Conservation (phyloP, 176 grass and related monocot species). For the Paspalum notatum region DNA sequence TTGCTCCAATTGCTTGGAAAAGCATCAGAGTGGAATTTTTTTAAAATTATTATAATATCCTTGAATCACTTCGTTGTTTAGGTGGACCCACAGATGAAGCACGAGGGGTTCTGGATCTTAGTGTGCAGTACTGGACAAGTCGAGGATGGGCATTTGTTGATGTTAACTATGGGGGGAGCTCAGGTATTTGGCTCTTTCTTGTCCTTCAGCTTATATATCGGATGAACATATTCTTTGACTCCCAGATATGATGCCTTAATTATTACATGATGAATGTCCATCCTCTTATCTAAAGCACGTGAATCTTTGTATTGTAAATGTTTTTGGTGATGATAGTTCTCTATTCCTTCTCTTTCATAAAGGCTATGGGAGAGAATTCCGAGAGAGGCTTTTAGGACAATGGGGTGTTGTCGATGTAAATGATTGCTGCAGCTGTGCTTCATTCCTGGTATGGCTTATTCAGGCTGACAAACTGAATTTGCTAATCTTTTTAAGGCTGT, state of each 20-base stretch:
- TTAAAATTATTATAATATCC: conserved; percentile 29
- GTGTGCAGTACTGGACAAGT: conserved; percentile 90
- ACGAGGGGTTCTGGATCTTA: conserved; percentile 69
- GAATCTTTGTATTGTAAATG: conserved; percentile 13
- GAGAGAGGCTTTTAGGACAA: conserved; percentile 78
- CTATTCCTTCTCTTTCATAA: conserved; percentile 42
- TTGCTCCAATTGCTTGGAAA: conserved; percentile 9
- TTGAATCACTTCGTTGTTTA: conserved; percentile 28
- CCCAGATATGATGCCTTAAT: conserved; percentile 26
- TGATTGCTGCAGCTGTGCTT: conserved; percentile 85
- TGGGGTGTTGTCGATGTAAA: conserved; percentile 89
- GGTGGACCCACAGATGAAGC: conserved; percentile 88
- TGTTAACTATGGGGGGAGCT: conserved; percentile 96
- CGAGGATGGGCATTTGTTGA: conserved; percentile 90
- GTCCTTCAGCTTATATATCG: conserved; percentile 12
- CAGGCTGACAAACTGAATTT: neutral
- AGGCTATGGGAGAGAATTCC: conserved; percentile 88
- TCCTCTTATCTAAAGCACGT: conserved; percentile 23
- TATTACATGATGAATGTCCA: conserved; percentile 12
- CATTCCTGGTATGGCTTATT: conserved; percentile 69
- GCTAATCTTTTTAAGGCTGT: neutral
- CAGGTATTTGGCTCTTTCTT: conserved; percentile 58
- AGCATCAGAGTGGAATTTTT: neutral
- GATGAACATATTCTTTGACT: conserved; percentile 7
- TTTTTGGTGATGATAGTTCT: conserved; percentile 23